phyloP scores from a whole-genome alignment of 345 rosid species.

The Corymbia maculata region DNA sequence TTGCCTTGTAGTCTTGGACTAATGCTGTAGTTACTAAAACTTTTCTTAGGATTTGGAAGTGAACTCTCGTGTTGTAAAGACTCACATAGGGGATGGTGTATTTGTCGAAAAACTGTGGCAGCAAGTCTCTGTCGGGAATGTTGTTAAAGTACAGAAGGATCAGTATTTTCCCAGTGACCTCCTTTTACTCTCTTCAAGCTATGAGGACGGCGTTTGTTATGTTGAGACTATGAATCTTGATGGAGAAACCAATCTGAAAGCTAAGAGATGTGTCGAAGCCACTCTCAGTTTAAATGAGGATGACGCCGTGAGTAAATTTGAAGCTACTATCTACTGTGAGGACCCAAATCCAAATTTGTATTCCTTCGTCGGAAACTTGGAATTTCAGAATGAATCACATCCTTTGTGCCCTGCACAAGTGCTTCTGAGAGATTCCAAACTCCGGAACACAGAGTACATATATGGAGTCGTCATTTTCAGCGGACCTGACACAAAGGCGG shows the following conservation, averaged over 20 bases:
- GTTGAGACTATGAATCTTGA: constrained; percentile 87
- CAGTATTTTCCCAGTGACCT: constrained; percentile 63
- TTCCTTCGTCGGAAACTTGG: constrained; percentile 59
- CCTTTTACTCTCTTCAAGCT: constrained; percentile 58
- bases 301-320: constrained; percentile 26
- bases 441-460: constrained; percentile 49
- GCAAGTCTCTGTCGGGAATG: constrained; percentile 49
- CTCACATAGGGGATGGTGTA: constrained; percentile 31
- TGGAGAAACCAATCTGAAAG: constrained; percentile 71
- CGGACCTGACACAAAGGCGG: constrained; percentile 60
- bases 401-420: constrained; percentile 51
- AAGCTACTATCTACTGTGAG: constrained; percentile 40
- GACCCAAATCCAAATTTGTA: constrained; percentile 74
- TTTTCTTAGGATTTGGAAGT: constrained; percentile 36
- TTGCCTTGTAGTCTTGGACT: background rate
- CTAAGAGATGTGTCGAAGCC: constrained; percentile 51
- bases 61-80: constrained; percentile 31
- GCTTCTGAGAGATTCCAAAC: constrained; percentile 72
- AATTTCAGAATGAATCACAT: constrained; percentile 27
- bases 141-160: constrained; percentile 49
- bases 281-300: constrained; percentile 37
- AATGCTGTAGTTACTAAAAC: background rate
- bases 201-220: constrained; percentile 72
- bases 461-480: constrained; percentile 64
- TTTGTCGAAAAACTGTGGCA: constrained; percentile 45